Evolutionary conservation across 2,329 filamentous ascomycete species (phyloP), one percentile per base, ranked within the genome.

Genomic region (Septoria linicola): DNA sequence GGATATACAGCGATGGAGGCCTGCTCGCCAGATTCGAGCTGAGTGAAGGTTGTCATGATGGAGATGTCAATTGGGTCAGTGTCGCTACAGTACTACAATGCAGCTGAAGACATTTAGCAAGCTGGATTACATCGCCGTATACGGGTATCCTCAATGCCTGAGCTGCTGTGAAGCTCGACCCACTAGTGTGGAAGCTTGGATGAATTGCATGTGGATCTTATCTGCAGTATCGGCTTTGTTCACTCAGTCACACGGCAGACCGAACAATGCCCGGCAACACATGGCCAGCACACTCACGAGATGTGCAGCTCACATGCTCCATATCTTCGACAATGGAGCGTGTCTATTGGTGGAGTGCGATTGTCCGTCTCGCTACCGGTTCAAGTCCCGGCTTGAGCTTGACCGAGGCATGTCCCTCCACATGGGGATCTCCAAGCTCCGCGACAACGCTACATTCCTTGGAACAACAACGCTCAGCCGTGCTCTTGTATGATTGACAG

Each of bases 11-110:
- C 79, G 63, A 89, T 87, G 59, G 77, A 78, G 40, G 86, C 79
- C 53, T 72, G 77, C 60, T 84, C 80, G 57, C 76, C 75, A 50
- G 83, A 81, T 8, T 72, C 63, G 57, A 88, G 80, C 64, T 80
- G 81, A 19, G 86, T 89, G 65, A 88, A 89, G 40, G 83, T 87
- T 8, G 87, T 82, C 87, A 89, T 60, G 31, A 31, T 21, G n/a
- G 14, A n/a, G n/a, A n/a, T n/a, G n/a, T n/a, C n/a, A n/a, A n/a
- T n/a, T n/a, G n/a, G n/a, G n/a, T n/a, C n/a, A n/a, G n/a, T n/a
- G n/a, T n/a, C n/a, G n/a, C n/a, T n/a, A n/a, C n/a, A n/a, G n/a
- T n/a, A n/a, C n/a, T 36, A 8, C 17, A 39, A 13, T 13, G 10
- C 36, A 39, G 17, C 17, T 8, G 8, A 10, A 5, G 10, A 27